Evolutionary conservation across 2,329 filamentous ascomycete species (phyloP).

Genomic region (Diaporthe ilicicola): DNA sequence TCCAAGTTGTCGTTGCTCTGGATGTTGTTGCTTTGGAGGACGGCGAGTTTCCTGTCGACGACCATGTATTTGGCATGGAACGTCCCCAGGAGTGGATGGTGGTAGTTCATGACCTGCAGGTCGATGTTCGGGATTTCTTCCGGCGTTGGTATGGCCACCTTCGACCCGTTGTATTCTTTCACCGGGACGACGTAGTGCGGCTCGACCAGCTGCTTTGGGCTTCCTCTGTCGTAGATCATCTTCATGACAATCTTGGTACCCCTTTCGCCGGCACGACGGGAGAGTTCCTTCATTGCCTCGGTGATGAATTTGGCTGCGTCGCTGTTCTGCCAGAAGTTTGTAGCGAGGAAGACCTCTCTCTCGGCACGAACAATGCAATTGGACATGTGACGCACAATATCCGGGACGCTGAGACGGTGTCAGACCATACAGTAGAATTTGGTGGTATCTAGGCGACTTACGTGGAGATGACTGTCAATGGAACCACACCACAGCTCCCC

Average conservation of each 20-base stretch:
- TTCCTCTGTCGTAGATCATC: constrained; percentile 78
- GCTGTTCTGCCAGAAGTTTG: constrained; percentile 79
- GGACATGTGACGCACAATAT: constrained; percentile 77
- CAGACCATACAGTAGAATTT: not conserved
- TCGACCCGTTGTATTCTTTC: constrained; percentile 64
- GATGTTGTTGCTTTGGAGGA: constrained; percentile 82
- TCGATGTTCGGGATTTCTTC: constrained; percentile 77
- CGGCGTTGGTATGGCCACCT: constrained; percentile 67
- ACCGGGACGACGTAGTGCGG: constrained; percentile 69
- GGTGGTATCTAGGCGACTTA: constrained; percentile 38
- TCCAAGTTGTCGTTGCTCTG: constrained; percentile 82
- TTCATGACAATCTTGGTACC: constrained; percentile 71
- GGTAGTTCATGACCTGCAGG: constrained; percentile 77
- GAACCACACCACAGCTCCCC: constrained; percentile 67
- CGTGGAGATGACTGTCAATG: constrained; percentile 74
- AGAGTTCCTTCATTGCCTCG: constrained; percentile 74
- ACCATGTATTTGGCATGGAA: constrained; percentile 83
- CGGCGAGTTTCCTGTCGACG: constrained; percentile 74
- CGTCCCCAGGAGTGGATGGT: constrained; percentile 74
- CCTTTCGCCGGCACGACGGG: constrained; percentile 66
- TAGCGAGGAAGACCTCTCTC: constrained; percentile 76
- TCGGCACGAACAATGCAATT: constrained; percentile 79
- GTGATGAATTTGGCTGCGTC: constrained; percentile 73
- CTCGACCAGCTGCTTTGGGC: constrained; percentile 69
- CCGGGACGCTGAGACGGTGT: constrained; percentile 58